Percentiles rank a stretch among this genome's conserved stretches.
These are phyloP conservation scores for Juglanconis sp. DNA, from an alignment of 2,329 filamentous ascomycete genomes.

Conservation along the genomic window DNA sequence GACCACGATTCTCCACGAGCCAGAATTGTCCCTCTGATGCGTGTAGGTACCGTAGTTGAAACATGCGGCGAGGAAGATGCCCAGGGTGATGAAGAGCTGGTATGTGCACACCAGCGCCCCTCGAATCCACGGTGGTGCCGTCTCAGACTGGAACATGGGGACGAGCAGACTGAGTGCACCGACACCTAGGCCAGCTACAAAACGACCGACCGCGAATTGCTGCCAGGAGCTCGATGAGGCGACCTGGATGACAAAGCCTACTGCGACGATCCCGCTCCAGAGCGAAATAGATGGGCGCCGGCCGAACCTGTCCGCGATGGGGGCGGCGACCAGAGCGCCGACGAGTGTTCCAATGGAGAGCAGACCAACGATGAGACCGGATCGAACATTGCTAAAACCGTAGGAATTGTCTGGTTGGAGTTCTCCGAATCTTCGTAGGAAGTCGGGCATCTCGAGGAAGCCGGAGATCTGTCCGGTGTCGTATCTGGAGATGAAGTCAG, in stretches of 20 bases:
- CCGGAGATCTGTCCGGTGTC: constrained; percentile 55
- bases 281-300: constrained; percentile 60
- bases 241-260: constrained; percentile 68
- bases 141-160: constrained; percentile 74
- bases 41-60: constrained; percentile 61
- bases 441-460: constrained; percentile 57
- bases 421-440: constrained; percentile 49
- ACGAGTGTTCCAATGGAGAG: constrained; percentile 59
- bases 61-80: constrained; percentile 58
- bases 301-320: constrained; percentile 63
- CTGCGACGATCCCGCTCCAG: constrained; percentile 57
- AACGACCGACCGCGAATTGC: constrained; percentile 63
- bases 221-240: constrained; percentile 55
- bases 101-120: constrained; percentile 64
- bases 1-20: constrained; percentile 60
- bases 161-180: constrained; percentile 63
- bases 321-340: constrained; percentile 58
- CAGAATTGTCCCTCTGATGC: constrained; percentile 42
- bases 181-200: constrained; percentile 64
- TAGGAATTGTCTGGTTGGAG: constrained; percentile 33
- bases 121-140: constrained; percentile 62
- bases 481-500: constrained; percentile 37
- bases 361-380: constrained; percentile 57
- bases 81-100: constrained; percentile 70
- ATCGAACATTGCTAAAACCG: constrained; percentile 50